Percentiles rank a stretch among this genome's conserved stretches.
These are phyloP conservation scores for Tetraselmis chui DNA, from an alignment of 139 green algal genomes.

Conservation along the genomic window DNA sequence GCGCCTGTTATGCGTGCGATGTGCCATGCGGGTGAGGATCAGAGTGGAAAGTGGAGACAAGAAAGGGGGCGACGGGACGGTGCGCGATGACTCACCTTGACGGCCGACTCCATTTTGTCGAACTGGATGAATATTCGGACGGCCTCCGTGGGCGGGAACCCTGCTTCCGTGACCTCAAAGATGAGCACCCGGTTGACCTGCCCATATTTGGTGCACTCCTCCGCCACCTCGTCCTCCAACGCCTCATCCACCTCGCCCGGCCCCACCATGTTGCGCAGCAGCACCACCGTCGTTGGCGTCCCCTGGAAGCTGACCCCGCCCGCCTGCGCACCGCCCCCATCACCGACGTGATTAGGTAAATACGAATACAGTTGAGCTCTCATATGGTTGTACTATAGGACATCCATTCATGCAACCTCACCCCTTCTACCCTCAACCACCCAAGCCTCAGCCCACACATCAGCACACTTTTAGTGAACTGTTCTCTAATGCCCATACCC, in stretches of 20 bases:
- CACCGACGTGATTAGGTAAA: no score
- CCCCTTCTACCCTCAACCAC: no score
- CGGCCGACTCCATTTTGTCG: conserved; percentile 60
- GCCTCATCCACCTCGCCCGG: conserved; percentile 87
- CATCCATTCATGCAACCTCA: no score
- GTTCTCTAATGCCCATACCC: no score
- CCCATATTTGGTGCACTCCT: conserved; percentile 87
- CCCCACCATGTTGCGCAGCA: conserved; percentile 71
- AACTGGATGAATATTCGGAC: conserved; percentile 90
- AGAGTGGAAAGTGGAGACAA: neutral
- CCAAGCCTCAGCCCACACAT: no score
- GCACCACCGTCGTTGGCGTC: conserved; percentile 44
- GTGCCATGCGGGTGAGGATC: neutral
- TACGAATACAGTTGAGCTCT: no score
- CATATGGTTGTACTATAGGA: no score
- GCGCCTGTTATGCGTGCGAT: conserved; percentile 19
- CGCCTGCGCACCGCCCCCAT: neutral
- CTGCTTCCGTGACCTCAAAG: conserved; percentile 80
- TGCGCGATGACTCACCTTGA: conserved; percentile 35
- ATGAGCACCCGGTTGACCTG: conserved; percentile 75
- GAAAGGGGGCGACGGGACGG: neutral
- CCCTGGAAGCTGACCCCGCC: conserved; percentile 13
- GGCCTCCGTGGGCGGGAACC: conserved; percentile 53
- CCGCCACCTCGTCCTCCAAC: conserved; percentile 79
- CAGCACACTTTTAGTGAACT: no score